Base-by-base conservation (phyloP, 2,329 filamentous ascomycete genomes). In the Apiospora aurea region DNA sequence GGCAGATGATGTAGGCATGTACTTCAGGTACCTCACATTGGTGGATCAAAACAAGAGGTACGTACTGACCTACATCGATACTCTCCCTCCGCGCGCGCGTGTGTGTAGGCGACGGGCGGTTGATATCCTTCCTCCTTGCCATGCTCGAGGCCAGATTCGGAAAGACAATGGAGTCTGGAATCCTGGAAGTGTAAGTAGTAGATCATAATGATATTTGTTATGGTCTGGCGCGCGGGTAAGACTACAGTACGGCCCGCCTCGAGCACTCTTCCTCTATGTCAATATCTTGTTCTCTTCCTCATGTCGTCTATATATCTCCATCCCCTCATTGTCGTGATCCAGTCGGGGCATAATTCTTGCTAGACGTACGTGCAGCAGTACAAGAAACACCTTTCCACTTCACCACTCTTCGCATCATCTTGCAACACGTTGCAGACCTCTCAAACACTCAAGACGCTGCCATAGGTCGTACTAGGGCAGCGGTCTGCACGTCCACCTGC, bases 121-220 rank as follows among this genome's bases (percentile, higher is more conserved):
- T 41, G 34, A 41, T 64, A 41, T 64, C 34, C 57, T 64, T 41
- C 24, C 53, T 69, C 71, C 71, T 72, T 72, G 66, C 73, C 73
- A 61, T 29, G 66, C 71, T 72, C 51, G 61, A 72, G 71, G 70
- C 71, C 69, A 72, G 69, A 73, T 72, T 70, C 67, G 69, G 71
- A 74, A 71, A 73, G 70, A 75, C 73, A 77, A 76, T 75, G 73
- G 72, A 26, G 29, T 69, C n/a, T 24, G 43, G 4, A 66, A 41
- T 72, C 72, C 70, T 74, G 46, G 72, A 71, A 73, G 66, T 34
- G 51, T 69, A 67, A 71, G 51, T 67, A 67, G 72, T 70, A 72
- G 72, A 47, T 69, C 68, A 73, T 69, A 69, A 73, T 72, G 68
- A 71, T 75, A 78, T 76, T 76, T 77, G 74, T 76, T 71, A 70